Evolutionary conservation across 2,329 filamentous ascomycete species (phyloP), one percentile per base, ranked within the genome.

Genomic region (Bipolaris oryzae): DNA sequence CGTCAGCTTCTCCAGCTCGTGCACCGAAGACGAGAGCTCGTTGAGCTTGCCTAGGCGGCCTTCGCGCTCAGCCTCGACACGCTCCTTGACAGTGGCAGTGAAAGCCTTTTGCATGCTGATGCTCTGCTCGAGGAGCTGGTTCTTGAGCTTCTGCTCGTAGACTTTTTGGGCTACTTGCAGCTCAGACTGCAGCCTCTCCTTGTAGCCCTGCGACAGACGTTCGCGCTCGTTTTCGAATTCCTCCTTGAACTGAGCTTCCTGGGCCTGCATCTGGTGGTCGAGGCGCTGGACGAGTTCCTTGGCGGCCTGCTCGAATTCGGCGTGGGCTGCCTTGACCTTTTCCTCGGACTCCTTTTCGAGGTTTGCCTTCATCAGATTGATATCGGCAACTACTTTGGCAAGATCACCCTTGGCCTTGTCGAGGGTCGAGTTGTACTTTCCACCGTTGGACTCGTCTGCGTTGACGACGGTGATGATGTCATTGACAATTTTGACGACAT

Each of bases 401-500:
- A 98, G 82, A 65, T 96, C 90, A 50, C 84, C 82, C 83, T 97
- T 98, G 61, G 94, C 93, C 81, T 95, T 93, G 66, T 84, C 81
- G 56, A 99, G 87, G 1, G 92, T 89, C 2, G 85, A 84, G 50
- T 86, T 87, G 78, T 95, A 96, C 76, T 89, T 92, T 66, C 84
- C 84, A 61, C 89, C 86, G 55, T 72, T 70, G 55, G 91, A 86
- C 59, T 89, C 86, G 74, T 96, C 94, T 55, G 90, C 90, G 76
- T 97, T 96, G 74, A 97, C 88, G 44, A 96, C 91, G 7, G 91
- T 88, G 73, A 99, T 96, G 69, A 99, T 89, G 76, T 96, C 92
- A 79, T 99, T 99, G 68, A 99, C 84, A 79, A 96, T 94, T 80
- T 91, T 94, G 57, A 96, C 92, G 5, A 99, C 83, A 70, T 98